A percentile compares a stretch with the other conserved stretches of the same genome.
Conservation (phyloP, 2,329 filamentous ascomycete species). For the Tolypocladium album region DNA sequence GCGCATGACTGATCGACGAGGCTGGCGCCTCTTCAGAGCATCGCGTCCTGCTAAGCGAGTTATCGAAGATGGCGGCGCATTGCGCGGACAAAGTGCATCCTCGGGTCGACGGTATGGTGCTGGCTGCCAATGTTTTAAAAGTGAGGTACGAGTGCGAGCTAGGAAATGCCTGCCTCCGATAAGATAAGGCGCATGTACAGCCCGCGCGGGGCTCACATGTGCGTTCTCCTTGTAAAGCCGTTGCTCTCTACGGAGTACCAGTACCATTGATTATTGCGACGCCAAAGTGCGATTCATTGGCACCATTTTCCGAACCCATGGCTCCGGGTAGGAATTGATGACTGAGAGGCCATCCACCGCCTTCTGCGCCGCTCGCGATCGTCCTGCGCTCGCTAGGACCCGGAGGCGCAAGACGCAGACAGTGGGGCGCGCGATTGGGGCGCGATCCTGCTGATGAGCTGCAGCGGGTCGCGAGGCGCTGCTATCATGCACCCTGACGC, state of each 20-base stretch:
- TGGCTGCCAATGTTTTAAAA: not conserved
- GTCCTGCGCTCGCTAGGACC: not conserved
- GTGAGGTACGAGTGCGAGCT: not conserved
- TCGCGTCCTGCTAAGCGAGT: not conserved
- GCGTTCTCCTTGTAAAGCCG: too few species aligned
- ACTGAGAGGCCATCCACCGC: too few species aligned
- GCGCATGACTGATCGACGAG: not conserved
- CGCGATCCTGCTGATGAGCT: not conserved
- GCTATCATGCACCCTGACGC: not conserved
- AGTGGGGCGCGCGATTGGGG: not conserved
- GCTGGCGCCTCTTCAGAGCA: not conserved
- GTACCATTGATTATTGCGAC: not conserved
- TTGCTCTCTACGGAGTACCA: too few species aligned
- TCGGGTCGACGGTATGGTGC: not conserved
- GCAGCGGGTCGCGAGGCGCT: not conserved
- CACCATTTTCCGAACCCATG: not conserved
- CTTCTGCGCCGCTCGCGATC: not conserved
- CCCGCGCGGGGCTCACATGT: not conserved
- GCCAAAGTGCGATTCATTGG: not conserved
- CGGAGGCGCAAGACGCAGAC: not conserved
- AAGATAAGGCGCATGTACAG: not conserved
- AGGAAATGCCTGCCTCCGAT: not conserved
- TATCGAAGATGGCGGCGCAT: not conserved
- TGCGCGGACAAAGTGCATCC: not conserved
- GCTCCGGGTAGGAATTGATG: too few species aligned